Percentiles rank a stretch among this genome's conserved stretches.
These are phyloP conservation scores for Ganoderma leucocontextum DNA, from an alignment of 1,284 basidiomycete genomes.

Conservation along the genomic window DNA sequence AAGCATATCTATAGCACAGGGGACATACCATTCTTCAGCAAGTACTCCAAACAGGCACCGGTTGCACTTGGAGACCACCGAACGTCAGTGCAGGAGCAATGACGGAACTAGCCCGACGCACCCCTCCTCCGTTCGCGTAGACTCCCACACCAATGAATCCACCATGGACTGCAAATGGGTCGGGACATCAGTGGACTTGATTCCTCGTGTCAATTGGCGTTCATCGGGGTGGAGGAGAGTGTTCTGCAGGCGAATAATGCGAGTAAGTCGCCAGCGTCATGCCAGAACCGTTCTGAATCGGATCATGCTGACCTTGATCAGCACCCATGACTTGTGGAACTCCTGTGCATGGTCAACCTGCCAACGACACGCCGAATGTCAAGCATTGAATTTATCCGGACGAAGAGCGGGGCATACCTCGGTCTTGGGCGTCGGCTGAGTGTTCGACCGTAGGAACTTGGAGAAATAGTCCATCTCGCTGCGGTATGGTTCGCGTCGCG, in stretches of 20 bases:
- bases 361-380: background rate
- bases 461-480: constrained; percentile 83
- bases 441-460: constrained; percentile 71
- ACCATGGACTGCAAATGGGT: constrained; percentile 83
- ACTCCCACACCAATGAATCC: constrained; percentile 88
- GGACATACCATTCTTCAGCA: constrained; percentile 83
- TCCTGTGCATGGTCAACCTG: constrained; percentile 65
- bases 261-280: background rate
- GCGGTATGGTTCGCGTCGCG: background rate
- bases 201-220: constrained; percentile 82
- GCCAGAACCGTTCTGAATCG: background rate
- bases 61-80: constrained; percentile 62
- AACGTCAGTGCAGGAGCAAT: constrained; percentile 24
- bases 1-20: constrained; percentile 6
- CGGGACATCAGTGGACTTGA: constrained; percentile 85
- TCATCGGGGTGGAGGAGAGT: constrained; percentile 84
- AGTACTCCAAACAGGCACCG: constrained; percentile 89
- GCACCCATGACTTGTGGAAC: constrained; percentile 77
- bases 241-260: constrained; percentile 51
- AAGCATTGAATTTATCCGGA: background rate
- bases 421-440: constrained; percentile 59
- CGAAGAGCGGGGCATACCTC: constrained; percentile 37
- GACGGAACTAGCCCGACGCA: constrained; percentile 49
- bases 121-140: constrained; percentile 85
- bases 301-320: constrained; percentile 63